A percentile compares a stretch with the other conserved stretches of the same genome.
Conservation (phyloP, 176 grass and related monocot genomes). For the Tillandsia leiboldiana region DNA sequence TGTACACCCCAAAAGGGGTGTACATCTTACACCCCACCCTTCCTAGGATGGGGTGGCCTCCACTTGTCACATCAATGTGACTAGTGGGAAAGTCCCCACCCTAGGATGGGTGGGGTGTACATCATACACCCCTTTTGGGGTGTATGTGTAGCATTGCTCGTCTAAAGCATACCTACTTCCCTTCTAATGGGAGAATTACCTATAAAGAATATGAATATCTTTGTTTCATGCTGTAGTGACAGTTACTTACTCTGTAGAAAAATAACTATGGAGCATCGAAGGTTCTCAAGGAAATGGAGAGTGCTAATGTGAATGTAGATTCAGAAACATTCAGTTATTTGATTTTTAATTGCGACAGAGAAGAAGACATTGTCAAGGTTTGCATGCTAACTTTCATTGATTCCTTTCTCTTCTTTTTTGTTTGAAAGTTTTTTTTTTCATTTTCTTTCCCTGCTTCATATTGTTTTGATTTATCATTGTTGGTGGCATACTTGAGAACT, state of each 20-base stretch:
- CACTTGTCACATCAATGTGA: too few relatives aligned
- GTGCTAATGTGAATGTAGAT: slow-evolving; percentile 74
- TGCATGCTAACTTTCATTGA: background rate
- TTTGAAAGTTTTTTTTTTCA: background rate
- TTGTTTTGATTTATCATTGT: background rate
- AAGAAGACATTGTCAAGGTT: slow-evolving; percentile 78
- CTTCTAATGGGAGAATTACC: too few relatives aligned
- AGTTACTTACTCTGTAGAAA: slow-evolving; percentile 52
- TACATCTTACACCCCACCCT: too few relatives aligned
- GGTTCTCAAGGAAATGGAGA: slow-evolving; percentile 62
- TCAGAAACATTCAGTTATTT: slow-evolving; percentile 85
- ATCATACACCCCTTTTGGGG: too few relatives aligned
- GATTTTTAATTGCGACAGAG: slow-evolving; percentile 64
- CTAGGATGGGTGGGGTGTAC: too few relatives aligned
- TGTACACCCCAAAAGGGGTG: too few relatives aligned
- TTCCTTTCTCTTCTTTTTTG: background rate
- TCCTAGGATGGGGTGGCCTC: too few relatives aligned
- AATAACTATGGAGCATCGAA: slow-evolving; percentile 49
- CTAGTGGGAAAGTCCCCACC: too few relatives aligned
- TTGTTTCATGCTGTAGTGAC: background rate
- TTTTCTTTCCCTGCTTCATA: background rate
- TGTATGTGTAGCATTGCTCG: too few relatives aligned
- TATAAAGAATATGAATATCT: background rate
- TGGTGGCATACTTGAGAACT: too few relatives aligned
- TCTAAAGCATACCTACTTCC: too few relatives aligned